Evolutionary conservation across 768 basidiomycete genomes (phyloP), one percentile per base, ranked within the genome.

Genomic region (Hebeloma cylindrosporum): DNA sequence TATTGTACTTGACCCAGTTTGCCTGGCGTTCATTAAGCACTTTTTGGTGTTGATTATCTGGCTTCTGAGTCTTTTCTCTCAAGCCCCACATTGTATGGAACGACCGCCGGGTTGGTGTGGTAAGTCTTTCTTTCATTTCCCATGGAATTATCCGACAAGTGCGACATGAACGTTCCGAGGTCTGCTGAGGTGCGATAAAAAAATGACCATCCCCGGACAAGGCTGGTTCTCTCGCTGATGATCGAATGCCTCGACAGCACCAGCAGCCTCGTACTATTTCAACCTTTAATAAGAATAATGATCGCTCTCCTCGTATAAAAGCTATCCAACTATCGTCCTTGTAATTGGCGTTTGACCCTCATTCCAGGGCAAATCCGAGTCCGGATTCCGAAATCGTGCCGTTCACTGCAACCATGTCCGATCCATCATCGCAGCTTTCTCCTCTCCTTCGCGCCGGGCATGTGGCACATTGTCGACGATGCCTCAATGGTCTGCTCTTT

Each of bases 391-490:
- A 48, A 43, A 48, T 40, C 38, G 27, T 36, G 32, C 40, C 17
- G 43, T 37, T 40, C 38, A 42, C 35, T 29, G 25, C 20, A 44
- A 47, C 50, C 43, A 56, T 55, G 52, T 49, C 44, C 14, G 50
- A 45, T 33, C 29, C 39, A 46, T 37, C 38, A 25, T 50, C 50
- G 25, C 53, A 50, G 48, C 57, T 69, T 33, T 65, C 66, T 13
- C 47, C 50, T 47, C 60, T 85, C 27, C 60, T 65, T 17, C 72
- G 73, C 7, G 59, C 66, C 14, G 75, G 75, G 7, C 90, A 92
- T 58, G 78, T 77, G 34, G 64, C 69, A 9, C 88, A 89, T 59
- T 82, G 77, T 47, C 74, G 72, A 43, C 74, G 88, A 40, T 91
- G 85, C 60, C 63, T 93, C 16, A 68, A 73, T 14, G 85, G 70